Percentiles rank a stretch among this genome's conserved stretches.
Conservation (phyloP, 2,329 filamentous ascomycete species). For the Venturia pyrina region DNA sequence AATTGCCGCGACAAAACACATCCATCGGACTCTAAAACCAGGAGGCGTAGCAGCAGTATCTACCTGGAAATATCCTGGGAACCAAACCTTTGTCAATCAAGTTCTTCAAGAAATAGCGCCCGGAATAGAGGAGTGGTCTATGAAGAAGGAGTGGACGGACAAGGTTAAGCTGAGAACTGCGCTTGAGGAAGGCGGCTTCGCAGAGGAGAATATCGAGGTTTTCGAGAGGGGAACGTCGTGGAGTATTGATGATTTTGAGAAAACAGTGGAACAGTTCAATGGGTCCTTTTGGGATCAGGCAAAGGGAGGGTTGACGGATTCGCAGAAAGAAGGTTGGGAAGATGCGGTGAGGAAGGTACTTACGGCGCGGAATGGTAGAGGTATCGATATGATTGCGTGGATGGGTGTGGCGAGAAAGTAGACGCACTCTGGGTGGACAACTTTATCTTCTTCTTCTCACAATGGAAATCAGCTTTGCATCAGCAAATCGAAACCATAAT, state of each 20-base stretch:
- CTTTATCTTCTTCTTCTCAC: too few relatives aligned
- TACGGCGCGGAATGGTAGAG: background rate
- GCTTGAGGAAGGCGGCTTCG: constrained; percentile 1
- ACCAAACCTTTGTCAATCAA: constrained; percentile 4
- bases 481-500: too few relatives aligned
- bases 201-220: background rate
- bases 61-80: constrained; percentile 19
- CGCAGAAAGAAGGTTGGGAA: background rate
- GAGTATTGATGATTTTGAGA: background rate
- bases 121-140: background rate
- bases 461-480: too few relatives aligned
- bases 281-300: background rate
- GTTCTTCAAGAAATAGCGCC: background rate
- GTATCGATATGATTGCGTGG: constrained; percentile 7
- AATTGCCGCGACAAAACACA: constrained; percentile 25
- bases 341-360: background rate
- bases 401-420: constrained; percentile 3
- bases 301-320: background rate
- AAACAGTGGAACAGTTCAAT: background rate
- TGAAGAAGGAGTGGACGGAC: background rate
- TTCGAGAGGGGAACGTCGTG: background rate
- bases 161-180: background rate
- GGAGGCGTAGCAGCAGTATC: constrained; percentile 30
- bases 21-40: constrained; percentile 28
- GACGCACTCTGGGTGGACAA: too few relatives aligned